Evolutionary conservation across 345 rosid species (phyloP).

Genomic region (Rhodomyrtus tomentosa): DNA sequence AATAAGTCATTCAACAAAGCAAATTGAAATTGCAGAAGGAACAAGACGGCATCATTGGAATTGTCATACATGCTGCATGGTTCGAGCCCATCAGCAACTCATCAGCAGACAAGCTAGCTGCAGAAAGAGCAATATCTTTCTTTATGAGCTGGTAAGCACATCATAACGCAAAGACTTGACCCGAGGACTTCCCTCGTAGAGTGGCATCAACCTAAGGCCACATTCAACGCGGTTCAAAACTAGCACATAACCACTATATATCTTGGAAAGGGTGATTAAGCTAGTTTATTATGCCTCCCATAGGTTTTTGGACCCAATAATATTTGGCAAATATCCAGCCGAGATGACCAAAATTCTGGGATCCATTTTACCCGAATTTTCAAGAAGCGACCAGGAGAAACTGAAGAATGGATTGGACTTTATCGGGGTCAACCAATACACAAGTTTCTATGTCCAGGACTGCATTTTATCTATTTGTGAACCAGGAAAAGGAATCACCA

Average conservation of each 20-base stretch:
- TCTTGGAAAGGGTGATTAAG: background rate
- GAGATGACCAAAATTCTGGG: slow-evolving; percentile 45
- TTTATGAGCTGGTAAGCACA: slow-evolving; percentile 40
- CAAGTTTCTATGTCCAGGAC: slow-evolving; percentile 41
- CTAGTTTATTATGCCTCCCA: background rate
- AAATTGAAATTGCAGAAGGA: slow-evolving; percentile 16
- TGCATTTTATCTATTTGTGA: slow-evolving; percentile 43
- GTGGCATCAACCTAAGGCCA: background rate
- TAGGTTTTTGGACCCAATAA: slow-evolving; percentile 66
- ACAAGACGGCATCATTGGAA: slow-evolving; percentile 52
- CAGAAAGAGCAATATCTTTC: slow-evolving; percentile 55
- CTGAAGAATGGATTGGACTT: slow-evolving; percentile 36
- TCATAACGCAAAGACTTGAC: too few species aligned
- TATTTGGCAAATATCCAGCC: slow-evolving; percentile 44
- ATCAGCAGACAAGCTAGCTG: slow-evolving; percentile 33
- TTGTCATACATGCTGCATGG: slow-evolving; percentile 48
- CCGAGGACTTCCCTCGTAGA: too few species aligned
- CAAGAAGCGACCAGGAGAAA: slow-evolving; percentile 24
- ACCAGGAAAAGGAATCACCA: slow-evolving; percentile 36
- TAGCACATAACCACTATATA: background rate
- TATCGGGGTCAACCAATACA: slow-evolving; percentile 66
- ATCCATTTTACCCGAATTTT: slow-evolving; percentile 29
- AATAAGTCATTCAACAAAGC: background rate
- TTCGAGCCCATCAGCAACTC: slow-evolving; percentile 49
- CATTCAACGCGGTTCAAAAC: too few species aligned